phyloP scores from a whole-genome alignment of 345 rosid species.

The Eucalyptus marginata region DNA sequence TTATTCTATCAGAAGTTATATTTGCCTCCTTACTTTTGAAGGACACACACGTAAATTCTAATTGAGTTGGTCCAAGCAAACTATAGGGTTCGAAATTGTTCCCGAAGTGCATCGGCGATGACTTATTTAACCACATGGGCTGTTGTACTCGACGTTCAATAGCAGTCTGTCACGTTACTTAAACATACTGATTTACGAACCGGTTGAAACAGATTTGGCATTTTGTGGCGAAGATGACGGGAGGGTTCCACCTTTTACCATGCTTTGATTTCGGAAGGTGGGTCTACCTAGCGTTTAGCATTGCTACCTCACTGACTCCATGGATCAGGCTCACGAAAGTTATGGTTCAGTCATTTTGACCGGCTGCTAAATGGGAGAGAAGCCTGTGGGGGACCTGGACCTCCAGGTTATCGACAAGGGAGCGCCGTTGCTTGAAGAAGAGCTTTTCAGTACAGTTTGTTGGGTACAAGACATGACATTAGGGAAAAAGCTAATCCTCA shows the following conservation, averaged over 20 bases:
- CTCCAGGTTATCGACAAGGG: not conserved
- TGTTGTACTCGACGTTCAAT: not conserved
- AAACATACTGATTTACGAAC: not conserved
- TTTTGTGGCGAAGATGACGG: not conserved
- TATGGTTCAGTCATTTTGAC: not conserved
- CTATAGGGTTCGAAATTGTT: not conserved
- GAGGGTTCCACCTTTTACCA: not conserved
- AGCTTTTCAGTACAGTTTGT: not conserved
- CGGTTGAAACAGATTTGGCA: not conserved
- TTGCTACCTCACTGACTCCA: not conserved
- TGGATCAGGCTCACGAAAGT: not conserved
- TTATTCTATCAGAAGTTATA: not conserved
- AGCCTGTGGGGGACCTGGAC: not conserved
- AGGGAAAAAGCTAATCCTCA: not conserved
- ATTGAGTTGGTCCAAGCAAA: not conserved
- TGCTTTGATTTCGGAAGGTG: not conserved
- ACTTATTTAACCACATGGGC: not conserved
- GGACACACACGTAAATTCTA: not conserved
- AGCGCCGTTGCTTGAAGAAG: not conserved
- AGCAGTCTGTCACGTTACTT: not conserved
- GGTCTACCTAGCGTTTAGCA: not conserved
- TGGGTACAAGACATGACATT: not conserved
- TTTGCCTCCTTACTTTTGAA: not conserved
- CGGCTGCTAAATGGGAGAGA: not conserved
- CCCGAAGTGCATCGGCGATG: not conserved